phyloP scores from a whole-genome alignment of 1,284 basidiomycete species.

The Veloporphyrellus conicus region DNA sequence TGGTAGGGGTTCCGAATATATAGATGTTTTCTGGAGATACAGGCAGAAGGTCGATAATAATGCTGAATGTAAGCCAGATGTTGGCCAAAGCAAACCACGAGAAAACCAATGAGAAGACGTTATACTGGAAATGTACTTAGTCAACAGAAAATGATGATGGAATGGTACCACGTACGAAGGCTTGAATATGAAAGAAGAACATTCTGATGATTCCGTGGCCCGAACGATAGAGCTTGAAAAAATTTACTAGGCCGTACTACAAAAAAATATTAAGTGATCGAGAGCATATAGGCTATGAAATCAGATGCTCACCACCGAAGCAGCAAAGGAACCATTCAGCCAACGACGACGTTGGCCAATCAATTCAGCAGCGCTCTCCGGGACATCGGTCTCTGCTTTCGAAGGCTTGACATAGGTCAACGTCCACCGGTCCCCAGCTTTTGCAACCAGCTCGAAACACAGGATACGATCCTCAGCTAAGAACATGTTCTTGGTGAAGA shows the following conservation, averaged over 20 bases:
- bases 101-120: conserved; percentile 76
- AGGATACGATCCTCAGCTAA: conserved; percentile 94
- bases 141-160: not conserved
- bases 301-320: conserved; percentile 69
- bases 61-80: conserved; percentile 92
- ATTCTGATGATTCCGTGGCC: conserved; percentile 81
- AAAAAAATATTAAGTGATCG: not conserved
- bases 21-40: conserved; percentile 45
- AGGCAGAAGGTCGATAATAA: conserved; percentile 89
- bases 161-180: conserved; percentile 51
- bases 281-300: not conserved
- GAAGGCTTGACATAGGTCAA: conserved; percentile 92
- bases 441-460: conserved; percentile 95
- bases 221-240: conserved; percentile 85
- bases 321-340: conserved; percentile 97
- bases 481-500: conserved; percentile 96
- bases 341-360: conserved; percentile 95
- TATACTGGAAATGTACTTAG: conserved; percentile 49
- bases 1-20: conserved; percentile 62
- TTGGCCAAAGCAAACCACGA: conserved; percentile 93
- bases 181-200: conserved; percentile 95
- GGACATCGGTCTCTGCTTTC: conserved; percentile 94
- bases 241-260: conserved; percentile 90
- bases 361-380: conserved; percentile 84
- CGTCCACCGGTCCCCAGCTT: conserved; percentile 82